phyloP scores from a whole-genome alignment of 1,284 basidiomycete species.

The Moesziomyces sp. region DNA sequence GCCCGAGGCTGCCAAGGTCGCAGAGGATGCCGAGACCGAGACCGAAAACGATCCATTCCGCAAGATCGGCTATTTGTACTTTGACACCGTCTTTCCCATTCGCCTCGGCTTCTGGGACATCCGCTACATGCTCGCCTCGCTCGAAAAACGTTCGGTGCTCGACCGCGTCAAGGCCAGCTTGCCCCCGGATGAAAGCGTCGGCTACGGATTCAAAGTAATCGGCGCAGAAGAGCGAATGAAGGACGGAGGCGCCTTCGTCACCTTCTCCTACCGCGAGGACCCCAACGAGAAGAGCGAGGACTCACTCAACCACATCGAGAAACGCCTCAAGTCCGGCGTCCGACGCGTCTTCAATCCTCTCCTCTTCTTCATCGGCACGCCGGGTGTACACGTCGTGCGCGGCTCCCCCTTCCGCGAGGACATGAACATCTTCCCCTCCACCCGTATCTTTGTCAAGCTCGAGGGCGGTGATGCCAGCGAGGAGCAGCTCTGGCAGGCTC shows the following conservation, averaged over 20 bases:
- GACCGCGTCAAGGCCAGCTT: constrained; percentile 49
- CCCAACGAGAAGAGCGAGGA: constrained; percentile 41
- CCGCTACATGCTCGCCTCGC: constrained; percentile 44
- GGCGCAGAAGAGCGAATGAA: constrained; percentile 56
- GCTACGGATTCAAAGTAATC: constrained; percentile 60
- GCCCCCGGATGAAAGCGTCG: constrained; percentile 43
- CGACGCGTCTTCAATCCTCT: constrained; percentile 44
- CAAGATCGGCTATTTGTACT: constrained; percentile 56
- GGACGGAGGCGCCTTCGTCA: constrained; percentile 59
- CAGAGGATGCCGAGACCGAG: constrained; percentile 39
- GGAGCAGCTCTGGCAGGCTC: constrained; percentile 61
- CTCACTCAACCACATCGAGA: constrained; percentile 53
- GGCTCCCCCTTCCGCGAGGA: constrained; percentile 62
- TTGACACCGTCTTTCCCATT: constrained; percentile 63
- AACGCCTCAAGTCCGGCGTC: constrained; percentile 43
- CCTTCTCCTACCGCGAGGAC: constrained; percentile 44
- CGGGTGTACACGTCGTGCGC: constrained; percentile 58
- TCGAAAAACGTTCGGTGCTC: constrained; percentile 43
- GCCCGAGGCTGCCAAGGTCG: constrained; percentile 47
- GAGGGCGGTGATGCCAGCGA: constrained; percentile 50
- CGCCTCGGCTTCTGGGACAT: constrained; percentile 57
- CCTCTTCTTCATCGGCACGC: constrained; percentile 45
- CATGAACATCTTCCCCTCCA: constrained; percentile 58
- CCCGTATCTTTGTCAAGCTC: constrained; percentile 52
- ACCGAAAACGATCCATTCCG: constrained; percentile 48